Conservation (phyloP, 2,329 filamentous ascomycete genomes). For the Zasmidium citrigriseum region DNA sequence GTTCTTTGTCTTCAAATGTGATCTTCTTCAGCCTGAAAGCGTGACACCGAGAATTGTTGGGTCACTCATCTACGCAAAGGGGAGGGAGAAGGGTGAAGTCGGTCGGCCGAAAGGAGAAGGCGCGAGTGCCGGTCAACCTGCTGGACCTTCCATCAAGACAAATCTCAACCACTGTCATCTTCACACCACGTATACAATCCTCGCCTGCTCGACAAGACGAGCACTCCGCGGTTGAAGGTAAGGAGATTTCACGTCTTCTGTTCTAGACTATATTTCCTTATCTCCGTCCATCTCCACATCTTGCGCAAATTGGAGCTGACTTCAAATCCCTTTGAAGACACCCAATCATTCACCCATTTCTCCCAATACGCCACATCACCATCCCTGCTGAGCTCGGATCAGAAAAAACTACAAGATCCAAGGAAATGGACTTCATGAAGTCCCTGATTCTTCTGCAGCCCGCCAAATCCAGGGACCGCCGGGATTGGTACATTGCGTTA, state of each 20-base stretch:
- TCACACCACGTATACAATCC: not conserved
- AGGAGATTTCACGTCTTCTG: not conserved
- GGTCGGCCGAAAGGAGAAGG: not conserved
- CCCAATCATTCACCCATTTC: no score
- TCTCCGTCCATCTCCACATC: no score
- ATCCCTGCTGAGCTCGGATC: not conserved
- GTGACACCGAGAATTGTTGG: no score
- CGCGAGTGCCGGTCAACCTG: not conserved
- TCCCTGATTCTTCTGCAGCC: slow-evolving; percentile 1
- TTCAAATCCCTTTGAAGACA: no score
- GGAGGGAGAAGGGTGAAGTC: not conserved
- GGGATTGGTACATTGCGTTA: slow-evolving; percentile 25
- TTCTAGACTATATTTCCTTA: no score
- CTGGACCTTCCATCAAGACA: not conserved
- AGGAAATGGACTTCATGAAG: slow-evolving; percentile 14
- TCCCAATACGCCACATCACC: no score
- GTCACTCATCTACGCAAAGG: no score
- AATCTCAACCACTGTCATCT: not conserved
- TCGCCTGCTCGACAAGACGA: not conserved
- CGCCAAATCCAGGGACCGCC: slow-evolving; percentile 8
- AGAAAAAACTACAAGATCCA: not conserved
- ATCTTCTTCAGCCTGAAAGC: no score
- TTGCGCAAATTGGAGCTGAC: no score
- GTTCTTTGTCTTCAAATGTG: no score
- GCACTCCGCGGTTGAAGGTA: not conserved